Conservation (phyloP, 352 stramenopile species). For the Phytopythium vexans region DNA sequence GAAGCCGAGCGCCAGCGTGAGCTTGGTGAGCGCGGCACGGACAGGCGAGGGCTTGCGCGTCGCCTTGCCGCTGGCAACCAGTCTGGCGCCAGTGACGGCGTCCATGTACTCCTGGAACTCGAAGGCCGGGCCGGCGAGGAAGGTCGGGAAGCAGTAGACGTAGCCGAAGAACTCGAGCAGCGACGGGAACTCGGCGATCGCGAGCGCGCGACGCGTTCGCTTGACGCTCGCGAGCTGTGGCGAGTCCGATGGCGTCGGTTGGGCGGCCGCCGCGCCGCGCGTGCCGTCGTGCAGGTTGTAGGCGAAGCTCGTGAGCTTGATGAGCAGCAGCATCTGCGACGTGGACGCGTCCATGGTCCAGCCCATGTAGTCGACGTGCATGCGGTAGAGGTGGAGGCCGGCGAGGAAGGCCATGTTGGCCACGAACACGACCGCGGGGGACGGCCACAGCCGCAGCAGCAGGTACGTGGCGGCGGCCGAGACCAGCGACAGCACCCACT, state of each 20-base stretch:
- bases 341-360: conserved; percentile 86
- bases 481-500: conserved; percentile 95
- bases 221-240: conserved; percentile 28
- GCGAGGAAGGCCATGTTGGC: conserved; percentile 93
- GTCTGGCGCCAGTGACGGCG: conserved; percentile 59
- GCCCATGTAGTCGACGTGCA: conserved; percentile 95
- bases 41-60: conserved; percentile 31
- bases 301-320: conserved; percentile 97
- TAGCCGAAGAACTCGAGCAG: conserved; percentile 96
- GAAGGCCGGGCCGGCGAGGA: conserved; percentile 94
- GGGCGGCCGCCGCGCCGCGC: conserved; percentile 38
- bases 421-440: conserved; percentile 87
- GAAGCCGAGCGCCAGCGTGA: conserved; percentile 43
- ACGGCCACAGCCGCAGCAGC: conserved; percentile 45
- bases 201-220: conserved; percentile 29
- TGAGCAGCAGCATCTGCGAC: conserved; percentile 93
- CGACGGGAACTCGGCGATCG: conserved; percentile 80
- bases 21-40: conserved; percentile 43
- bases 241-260: conserved; percentile 23
- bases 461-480: conserved; percentile 90
- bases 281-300: conserved; percentile 96
- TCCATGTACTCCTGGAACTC: conserved; percentile 94
- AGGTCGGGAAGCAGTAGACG: conserved; percentile 96
- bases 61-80: conserved; percentile 41
- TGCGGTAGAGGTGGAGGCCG: conserved; percentile 92